Evolutionary conservation across 305 asterid species (phyloP), one percentile per base, ranked within the genome.

Genomic region (Solanum hybrid): DNA sequence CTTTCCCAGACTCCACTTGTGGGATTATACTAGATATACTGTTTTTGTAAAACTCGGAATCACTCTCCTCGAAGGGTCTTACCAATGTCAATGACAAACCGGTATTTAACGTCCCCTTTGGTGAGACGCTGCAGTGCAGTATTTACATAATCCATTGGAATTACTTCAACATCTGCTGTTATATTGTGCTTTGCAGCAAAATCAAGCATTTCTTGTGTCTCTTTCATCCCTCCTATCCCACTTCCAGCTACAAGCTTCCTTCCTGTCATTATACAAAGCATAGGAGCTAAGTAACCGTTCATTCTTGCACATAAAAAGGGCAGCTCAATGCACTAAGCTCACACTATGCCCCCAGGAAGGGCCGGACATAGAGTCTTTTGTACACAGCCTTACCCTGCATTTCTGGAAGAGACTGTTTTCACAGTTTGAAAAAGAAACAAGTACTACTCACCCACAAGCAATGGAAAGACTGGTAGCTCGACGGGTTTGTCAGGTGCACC

Each of bases 81-180:
- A 2, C 87, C 94, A 87, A 93, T 13, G 17, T 93, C 94, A 4
- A 93, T 92, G 15, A 92, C 93, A 64, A 93, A 93, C 0, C 94
- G 93, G 71, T 93, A 92, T 89, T 92, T 94, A 40, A 94, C 94
- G 10, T 94, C 95, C 17, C 92, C 87, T 75, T 91, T 94, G 75
- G 24, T n/a, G 0, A 93, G 95, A 6, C 95, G 95, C 35, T 93
- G 92, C 92, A 94, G 86, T 2, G 95, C 95, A 3, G 93, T 91
- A 88, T 93, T 94, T 22, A 93, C 90, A 71, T 93, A 92, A 66
- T 94, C 95, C 11, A 94, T 90, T 1, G 92, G 88, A 78, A 93
- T 89, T n/a, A 94, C 17, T 91, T 94, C 96, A 72, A 93, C 91
- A 37, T 94, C 94, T 32, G 92, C 81, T 27, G 78, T 66, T 31